Evolutionary conservation across 2,329 filamentous ascomycete genomes (phyloP).

Genomic region (Scopulariopsis brevicaulis): DNA sequence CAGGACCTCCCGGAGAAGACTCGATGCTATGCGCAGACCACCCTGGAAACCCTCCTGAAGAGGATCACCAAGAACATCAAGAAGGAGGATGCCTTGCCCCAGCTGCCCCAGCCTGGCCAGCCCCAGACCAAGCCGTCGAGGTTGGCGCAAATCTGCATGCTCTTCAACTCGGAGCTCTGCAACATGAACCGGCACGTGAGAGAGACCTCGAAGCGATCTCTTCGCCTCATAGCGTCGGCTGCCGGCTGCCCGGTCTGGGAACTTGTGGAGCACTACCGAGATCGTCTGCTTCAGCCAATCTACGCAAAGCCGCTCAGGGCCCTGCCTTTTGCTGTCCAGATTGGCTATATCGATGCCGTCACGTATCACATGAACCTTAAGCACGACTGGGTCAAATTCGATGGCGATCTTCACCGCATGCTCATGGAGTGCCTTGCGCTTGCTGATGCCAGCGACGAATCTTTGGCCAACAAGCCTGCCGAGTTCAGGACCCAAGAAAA

Average conservation of each 20-base stretch:
- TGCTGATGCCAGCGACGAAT: constrained; percentile 90
- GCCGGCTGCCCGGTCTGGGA: constrained; percentile 74
- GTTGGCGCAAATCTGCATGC: constrained; percentile 65
- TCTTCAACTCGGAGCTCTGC: constrained; percentile 78
- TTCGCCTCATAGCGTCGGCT: constrained; percentile 71
- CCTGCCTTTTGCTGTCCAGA: constrained; percentile 87
- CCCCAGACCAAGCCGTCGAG: background rate
- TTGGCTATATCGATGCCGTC: constrained; percentile 96
- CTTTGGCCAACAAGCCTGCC: constrained; percentile 78
- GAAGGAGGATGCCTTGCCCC: constrained; percentile 59
- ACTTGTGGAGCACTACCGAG: constrained; percentile 79
- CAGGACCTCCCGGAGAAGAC: constrained; percentile 87
- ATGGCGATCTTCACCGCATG: constrained; percentile 80
- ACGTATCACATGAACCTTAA: constrained; percentile 89
- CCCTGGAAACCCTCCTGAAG: constrained; percentile 66
- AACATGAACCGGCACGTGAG: constrained; percentile 96
- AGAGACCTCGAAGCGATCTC: constrained; percentile 69
- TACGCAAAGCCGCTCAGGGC: constrained; percentile 92
- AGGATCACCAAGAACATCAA: constrained; percentile 69
- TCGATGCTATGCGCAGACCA: constrained; percentile 68
- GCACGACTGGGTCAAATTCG: constrained; percentile 80
- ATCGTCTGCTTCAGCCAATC: constrained; percentile 79
- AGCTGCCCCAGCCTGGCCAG: constrained; percentile 8
- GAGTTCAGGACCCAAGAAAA: constrained; percentile 94
- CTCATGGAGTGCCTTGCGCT: constrained; percentile 89